Percentiles rank a stretch among this genome's conserved stretches.
Conservation (phyloP, 2,329 filamentous ascomycete genomes). For the Botrytis galanthina region DNA sequence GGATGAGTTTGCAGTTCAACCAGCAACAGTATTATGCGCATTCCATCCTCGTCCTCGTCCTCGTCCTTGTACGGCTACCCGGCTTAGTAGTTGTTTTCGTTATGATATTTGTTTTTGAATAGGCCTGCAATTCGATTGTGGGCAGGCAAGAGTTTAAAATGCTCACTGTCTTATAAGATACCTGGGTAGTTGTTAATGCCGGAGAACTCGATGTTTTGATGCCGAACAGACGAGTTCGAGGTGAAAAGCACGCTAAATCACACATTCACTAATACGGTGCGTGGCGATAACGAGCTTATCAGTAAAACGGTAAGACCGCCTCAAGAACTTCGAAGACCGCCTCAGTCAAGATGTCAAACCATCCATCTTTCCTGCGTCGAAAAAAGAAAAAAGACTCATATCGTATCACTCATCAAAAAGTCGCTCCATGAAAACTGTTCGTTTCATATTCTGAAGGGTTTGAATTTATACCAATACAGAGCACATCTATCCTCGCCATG, state of each 20-base stretch:
- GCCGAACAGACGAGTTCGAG: background rate
- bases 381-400: background rate
- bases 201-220: background rate
- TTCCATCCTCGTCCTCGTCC: constrained; percentile 33
- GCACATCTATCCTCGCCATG: constrained; percentile 52
- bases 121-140: background rate
- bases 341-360: background rate
- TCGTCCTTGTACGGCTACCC: constrained; percentile 21
- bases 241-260: constrained; percentile 5
- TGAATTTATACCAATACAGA: background rate
- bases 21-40: constrained; percentile 27
- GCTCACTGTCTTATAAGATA: background rate
- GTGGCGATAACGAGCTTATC: constrained; percentile 12
- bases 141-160: background rate
- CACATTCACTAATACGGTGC: background rate
- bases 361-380: background rate
- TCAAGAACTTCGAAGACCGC: background rate
- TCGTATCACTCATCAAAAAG: background rate
- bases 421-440: background rate
- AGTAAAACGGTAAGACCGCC: background rate
- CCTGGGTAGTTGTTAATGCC: background rate
- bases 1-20: constrained; percentile 18
- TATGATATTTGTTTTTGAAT: background rate
- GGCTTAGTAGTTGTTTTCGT: constrained; percentile 8
- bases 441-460: background rate